Conservation (phyloP, 208 protist species). For the Acanthamoeba lenticulata region DNA sequence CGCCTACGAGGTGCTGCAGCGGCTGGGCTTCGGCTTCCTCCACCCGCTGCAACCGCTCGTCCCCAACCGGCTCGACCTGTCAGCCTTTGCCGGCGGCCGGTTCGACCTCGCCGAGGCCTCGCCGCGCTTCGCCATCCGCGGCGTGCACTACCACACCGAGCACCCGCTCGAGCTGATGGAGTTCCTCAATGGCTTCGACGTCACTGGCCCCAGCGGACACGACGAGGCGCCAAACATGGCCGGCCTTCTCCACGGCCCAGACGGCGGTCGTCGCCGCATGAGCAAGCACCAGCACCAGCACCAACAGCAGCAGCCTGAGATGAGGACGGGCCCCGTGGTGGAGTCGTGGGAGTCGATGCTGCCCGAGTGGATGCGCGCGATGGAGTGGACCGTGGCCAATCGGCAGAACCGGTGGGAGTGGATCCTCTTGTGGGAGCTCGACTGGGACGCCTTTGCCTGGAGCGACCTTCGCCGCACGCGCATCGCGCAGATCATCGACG, state of each 20-base stretch:
- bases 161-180: slow-evolving; percentile 71
- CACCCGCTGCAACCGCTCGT: slow-evolving; percentile 57
- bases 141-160: slow-evolving; percentile 66
- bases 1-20: slow-evolving; percentile 54
- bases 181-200: slow-evolving; percentile 69
- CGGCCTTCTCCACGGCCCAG: no score
- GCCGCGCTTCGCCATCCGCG: slow-evolving; percentile 13
- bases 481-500: slow-evolving; percentile 3
- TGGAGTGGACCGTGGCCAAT: slow-evolving; percentile 53
- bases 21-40: slow-evolving; percentile 66
- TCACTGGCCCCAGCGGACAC: neutral
- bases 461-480: slow-evolving; percentile 16
- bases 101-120: neutral
- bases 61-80: neutral
- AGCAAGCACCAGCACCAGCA: neutral
- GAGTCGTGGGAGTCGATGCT: slow-evolving; percentile 51
- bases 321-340: neutral
- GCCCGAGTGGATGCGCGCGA: neutral
- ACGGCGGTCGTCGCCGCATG: no score
- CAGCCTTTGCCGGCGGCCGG: neutral
- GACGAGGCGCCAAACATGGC: no score
- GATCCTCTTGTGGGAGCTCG: slow-evolving; percentile 42
- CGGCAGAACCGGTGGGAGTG: slow-evolving; percentile 70
- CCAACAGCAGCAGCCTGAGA: no score
- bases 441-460: slow-evolving; percentile 61